These are phyloP conservation scores for Podila clonocystis DNA, from an alignment of 192 early-diverging fungal species.

Conservation along the genomic window DNA sequence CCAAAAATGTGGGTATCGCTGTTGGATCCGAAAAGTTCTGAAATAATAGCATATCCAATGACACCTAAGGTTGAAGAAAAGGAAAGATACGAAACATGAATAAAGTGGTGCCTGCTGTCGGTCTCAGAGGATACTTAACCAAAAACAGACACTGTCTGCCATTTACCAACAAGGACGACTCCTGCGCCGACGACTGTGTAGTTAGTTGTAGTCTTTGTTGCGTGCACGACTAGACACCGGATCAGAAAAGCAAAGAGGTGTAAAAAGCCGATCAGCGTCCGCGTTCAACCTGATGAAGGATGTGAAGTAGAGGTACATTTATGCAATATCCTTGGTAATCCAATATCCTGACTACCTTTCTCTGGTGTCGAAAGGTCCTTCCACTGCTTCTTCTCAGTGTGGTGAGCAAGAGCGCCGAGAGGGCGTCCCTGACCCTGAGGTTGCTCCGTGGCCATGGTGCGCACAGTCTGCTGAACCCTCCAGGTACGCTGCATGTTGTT, in stretches of 20 bases:
- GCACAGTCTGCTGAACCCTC: constrained; percentile 6
- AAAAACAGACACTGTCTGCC: neutral
- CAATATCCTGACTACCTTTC: constrained; percentile 42
- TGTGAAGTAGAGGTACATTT: too few relatives aligned
- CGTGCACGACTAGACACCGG: constrained; percentile 53
- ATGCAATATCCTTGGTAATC: too few relatives aligned
- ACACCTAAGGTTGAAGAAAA: constrained; percentile 15
- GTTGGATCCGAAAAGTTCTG: constrained; percentile 61
- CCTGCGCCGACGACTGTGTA: constrained; percentile 57
- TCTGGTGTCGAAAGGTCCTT: constrained; percentile 58
- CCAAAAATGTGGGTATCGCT: constrained; percentile 62
- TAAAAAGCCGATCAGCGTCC: too few relatives aligned
- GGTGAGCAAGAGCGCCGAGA: constrained; percentile 28
- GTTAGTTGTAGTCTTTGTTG: constrained; percentile 61
- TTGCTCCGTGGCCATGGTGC: constrained; percentile 38
- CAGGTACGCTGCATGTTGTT: neutral
- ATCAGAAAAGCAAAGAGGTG: too few relatives aligned
- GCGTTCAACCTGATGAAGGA: too few relatives aligned
- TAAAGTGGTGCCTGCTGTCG: neutral
- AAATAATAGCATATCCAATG: constrained; percentile 54
- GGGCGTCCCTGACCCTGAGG: constrained; percentile 19
- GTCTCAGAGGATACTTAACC: neutral
- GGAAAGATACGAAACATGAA: neutral
- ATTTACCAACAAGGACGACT: constrained; percentile 50
- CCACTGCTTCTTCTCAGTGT: constrained; percentile 55